phyloP scores from a whole-genome alignment of 192 early-diverging fungal genomes.

The Coemansia sp. region DNA sequence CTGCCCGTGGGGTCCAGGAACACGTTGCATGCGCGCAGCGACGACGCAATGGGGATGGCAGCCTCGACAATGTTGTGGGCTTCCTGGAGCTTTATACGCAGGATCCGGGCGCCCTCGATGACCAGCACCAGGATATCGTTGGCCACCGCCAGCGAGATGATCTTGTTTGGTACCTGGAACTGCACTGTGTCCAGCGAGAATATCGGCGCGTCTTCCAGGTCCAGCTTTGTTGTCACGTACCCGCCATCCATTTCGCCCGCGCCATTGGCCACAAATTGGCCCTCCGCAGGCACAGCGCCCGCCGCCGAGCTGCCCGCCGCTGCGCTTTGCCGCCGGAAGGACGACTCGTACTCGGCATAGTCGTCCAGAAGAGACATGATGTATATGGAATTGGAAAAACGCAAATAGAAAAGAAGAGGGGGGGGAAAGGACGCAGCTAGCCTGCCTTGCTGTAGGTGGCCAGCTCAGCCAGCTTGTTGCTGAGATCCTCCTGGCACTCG shows the following conservation, averaged over 20 bases:
- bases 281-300: neutral
- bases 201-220: constrained; percentile 48
- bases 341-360: constrained; percentile 41
- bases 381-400: no score
- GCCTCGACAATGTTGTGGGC: constrained; percentile 52
- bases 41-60: constrained; percentile 22
- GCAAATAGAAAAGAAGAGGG: neutral
- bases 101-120: constrained; percentile 63
- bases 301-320: constrained; percentile 1
- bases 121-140: constrained; percentile 82
- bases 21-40: constrained; percentile 48
- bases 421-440: neutral
- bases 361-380: constrained; percentile 50
- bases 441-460: constrained; percentile 20
- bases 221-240: constrained; percentile 38
- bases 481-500: constrained; percentile 31
- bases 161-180: constrained; percentile 72
- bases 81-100: constrained; percentile 88
- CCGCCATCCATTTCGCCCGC: constrained; percentile 14
- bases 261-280: neutral
- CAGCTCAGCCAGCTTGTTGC: constrained; percentile 25
- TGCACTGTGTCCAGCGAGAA: constrained; percentile 87
- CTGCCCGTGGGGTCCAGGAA: constrained; percentile 87
- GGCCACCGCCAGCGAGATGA: constrained; percentile 70
- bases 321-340: constrained; percentile 19